Base-by-base conservation (phyloP, 2,329 filamentous ascomycete genomes). In the Cladophialophora chaetospira region DNA sequence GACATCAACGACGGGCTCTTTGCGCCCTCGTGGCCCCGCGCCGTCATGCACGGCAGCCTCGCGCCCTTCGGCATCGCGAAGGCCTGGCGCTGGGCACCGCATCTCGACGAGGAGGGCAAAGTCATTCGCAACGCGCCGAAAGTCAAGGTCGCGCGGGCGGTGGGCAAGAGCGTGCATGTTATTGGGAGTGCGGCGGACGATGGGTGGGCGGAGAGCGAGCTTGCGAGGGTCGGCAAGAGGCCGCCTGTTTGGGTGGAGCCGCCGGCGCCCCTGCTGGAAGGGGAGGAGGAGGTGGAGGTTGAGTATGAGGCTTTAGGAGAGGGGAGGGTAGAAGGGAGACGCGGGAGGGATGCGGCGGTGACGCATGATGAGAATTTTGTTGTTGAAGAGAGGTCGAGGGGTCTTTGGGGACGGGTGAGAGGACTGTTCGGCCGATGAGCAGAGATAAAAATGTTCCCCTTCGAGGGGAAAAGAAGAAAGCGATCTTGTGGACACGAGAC, bases 1-100 rank as follows among this genome's bases (percentile, higher is more conserved):
- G 74, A 79, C 65, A 40, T 77, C 28, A 69, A 75, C 47, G 73
- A 78, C 65, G 74, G 75, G 25, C 68, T 66, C 57, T 85, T 88
- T 70, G 76, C 77, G 5, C 63, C 70, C 54, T 53, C 64, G 4
- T 79, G 77, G 77, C 74, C 75, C 9, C 65, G 67, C n/a, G 69
- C 63, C 25, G 75, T 78, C 43, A 63, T 69, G 5, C 77, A 79
- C 58, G 75, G 72, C 52, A 69, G 72, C 52, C 61, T 79, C 60
- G 69, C 72, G 33, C 67, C 67, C 25, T 69, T 59, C 31, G 57
- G 57, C 11, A 50, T 65, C 1, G 49, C 49, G 4, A 63, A 58
- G 51, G 45, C 43, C 29, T 36, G 44, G 46, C 26, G 19, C n/a
- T 42, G 21, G 61, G 40, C 40, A 21, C 42, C 31, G 15, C 28